phyloP scores from a whole-genome alignment of 1,284 basidiomycete species.

The Puccinia polysora region DNA sequence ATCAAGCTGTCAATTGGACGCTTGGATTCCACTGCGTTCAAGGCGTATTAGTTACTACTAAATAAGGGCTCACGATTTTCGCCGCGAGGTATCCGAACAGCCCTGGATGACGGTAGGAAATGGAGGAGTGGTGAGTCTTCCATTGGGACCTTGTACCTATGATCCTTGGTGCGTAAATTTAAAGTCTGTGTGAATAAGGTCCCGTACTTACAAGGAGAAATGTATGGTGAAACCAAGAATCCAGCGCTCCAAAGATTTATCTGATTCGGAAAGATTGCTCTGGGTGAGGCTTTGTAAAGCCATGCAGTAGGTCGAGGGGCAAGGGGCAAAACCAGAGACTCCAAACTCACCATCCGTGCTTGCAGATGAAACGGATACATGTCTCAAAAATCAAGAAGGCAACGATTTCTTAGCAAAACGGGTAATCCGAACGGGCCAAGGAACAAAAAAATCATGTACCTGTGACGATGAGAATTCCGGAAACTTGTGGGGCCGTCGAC shows the following conservation, averaged over 20 bases:
- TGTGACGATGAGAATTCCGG: neutral
- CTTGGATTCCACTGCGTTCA: neutral
- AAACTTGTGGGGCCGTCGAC: constrained; percentile 57
- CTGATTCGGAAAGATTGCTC: constrained; percentile 48
- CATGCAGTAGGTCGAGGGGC: no score
- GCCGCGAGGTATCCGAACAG: constrained; percentile 37
- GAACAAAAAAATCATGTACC: constrained; percentile 53
- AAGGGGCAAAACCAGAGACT: constrained; percentile 54
- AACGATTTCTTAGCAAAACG: no score
- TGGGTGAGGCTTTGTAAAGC: neutral
- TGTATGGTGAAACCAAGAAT: constrained; percentile 43
- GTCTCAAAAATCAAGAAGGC: constrained; percentile 52
- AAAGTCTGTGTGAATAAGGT: neutral
- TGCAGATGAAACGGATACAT: constrained; percentile 71
- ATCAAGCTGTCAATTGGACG: constrained; percentile 59
- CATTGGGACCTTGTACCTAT: no score
- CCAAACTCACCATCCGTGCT: constrained; percentile 68
- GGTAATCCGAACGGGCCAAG: constrained; percentile 67
- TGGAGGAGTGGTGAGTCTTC: neutral
- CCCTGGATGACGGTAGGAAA: constrained; percentile 23
- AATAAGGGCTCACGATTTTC: constrained; percentile 14
- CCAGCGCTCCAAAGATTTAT: constrained; percentile 52
- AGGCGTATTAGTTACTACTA: no score
- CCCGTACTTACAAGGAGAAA: constrained; percentile 29
- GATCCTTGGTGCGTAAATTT: no score